Conservation (phyloP, 2,329 filamentous ascomycete species). For the Epicoccum sorghinum region DNA sequence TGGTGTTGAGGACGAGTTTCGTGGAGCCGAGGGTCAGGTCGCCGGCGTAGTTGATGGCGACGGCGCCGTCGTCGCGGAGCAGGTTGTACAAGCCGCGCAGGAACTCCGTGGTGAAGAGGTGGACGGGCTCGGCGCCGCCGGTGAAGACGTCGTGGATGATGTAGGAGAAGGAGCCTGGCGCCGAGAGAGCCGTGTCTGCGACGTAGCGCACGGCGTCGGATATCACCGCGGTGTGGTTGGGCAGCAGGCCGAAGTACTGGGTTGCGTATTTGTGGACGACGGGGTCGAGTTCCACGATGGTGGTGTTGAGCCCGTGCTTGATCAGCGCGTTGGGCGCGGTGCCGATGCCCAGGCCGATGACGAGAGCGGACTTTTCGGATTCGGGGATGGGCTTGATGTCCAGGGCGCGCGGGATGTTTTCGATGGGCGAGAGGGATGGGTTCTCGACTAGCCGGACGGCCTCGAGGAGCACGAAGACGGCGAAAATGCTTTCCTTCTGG, state of each 20-base stretch:
- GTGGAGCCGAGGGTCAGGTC: constrained; percentile 80
- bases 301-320: constrained; percentile 87
- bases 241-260: constrained; percentile 80
- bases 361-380: constrained; percentile 75
- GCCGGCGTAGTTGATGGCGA: constrained; percentile 96
- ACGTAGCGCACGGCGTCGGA: constrained; percentile 80
- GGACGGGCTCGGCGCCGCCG: constrained; percentile 87
- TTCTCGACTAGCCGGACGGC: constrained; percentile 79
- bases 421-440: constrained; percentile 2
- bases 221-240: constrained; percentile 79
- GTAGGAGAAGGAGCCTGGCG: constrained; percentile 72
- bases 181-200: constrained; percentile 55
- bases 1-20: constrained; percentile 80
- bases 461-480: constrained; percentile 95
- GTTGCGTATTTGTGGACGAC: constrained; percentile 82
- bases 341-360: constrained; percentile 91
- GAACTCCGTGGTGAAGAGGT: constrained; percentile 88
- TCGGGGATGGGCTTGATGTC: constrained; percentile 59
- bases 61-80: constrained; percentile 77
- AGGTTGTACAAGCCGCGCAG: constrained; percentile 72
- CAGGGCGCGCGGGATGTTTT: constrained; percentile 31
- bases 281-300: constrained; percentile 93
- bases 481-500: constrained; percentile 86
- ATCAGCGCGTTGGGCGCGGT: constrained; percentile 88
- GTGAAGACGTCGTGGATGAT: constrained; percentile 98